A percentile compares a stretch with the other conserved stretches of the same genome.
phyloP scores from a whole-genome alignment of 2,329 filamentous ascomycete species.

The Xylaria multiplex region DNA sequence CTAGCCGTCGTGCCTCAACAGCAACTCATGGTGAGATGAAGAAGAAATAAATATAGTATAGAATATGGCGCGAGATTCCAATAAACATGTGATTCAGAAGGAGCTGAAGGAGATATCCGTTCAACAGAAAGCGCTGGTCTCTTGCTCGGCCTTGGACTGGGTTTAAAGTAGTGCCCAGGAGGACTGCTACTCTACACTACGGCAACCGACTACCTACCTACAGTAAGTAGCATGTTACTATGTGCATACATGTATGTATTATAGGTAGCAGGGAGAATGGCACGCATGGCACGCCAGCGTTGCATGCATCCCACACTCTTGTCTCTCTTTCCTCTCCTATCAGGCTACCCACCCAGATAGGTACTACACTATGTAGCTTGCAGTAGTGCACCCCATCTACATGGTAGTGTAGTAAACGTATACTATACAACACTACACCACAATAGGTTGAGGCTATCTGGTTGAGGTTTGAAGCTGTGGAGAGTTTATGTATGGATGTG shows the following conservation, averaged over 20 bases:
- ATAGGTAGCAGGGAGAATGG: background rate
- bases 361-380: background rate
- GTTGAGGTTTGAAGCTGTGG: too few relatives aligned
- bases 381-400: too few relatives aligned
- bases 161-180: too few relatives aligned
- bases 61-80: too few relatives aligned
- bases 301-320: slow-evolving; percentile 2
- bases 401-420: too few relatives aligned
- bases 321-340: background rate
- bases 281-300: background rate
- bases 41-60: background rate
- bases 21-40: background rate
- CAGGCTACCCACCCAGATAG: slow-evolving; percentile 8
- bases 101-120: background rate
- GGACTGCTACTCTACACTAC: too few relatives aligned
- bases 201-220: background rate
- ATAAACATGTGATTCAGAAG: background rate
- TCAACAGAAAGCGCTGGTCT: background rate
- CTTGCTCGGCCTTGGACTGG: too few relatives aligned
- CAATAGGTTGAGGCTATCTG: too few relatives aligned
- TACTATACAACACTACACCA: too few relatives aligned
- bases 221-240: background rate
- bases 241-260: too few relatives aligned
- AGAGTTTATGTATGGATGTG: too few relatives aligned
- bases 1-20: background rate